Percentiles rank a stretch among this genome's conserved stretches.
Conservation (phyloP, 2,329 filamentous ascomycete genomes). For the Zymoseptoria tritici region DNA sequence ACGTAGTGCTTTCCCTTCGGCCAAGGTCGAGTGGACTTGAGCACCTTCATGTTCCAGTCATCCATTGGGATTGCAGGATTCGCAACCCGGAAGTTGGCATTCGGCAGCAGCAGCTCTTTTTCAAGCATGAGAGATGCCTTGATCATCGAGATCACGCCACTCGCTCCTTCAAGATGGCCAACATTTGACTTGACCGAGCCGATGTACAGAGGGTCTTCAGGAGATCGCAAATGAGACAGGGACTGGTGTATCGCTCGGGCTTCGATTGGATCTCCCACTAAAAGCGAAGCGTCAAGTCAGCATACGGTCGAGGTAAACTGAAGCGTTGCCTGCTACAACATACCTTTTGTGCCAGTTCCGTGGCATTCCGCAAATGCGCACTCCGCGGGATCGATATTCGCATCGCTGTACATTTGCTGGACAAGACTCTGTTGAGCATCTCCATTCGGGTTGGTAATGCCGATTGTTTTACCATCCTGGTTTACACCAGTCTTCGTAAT, state of each 20-base stretch:
- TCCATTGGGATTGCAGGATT: slow-evolving; percentile 25
- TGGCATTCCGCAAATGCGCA: slow-evolving; percentile 17
- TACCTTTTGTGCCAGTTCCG: slow-evolving; percentile 18
- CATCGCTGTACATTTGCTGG: slow-evolving; percentile 8
- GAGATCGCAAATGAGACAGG: neutral
- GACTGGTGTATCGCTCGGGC: slow-evolving; percentile 3
- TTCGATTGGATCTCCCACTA: slow-evolving; percentile 11
- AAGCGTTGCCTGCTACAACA: neutral
- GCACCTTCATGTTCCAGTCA: slow-evolving; percentile 10
- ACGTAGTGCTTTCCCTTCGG: slow-evolving; percentile 13
- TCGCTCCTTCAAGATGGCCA: slow-evolving; percentile 13
- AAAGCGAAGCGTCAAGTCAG: neutral
- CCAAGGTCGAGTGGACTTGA: slow-evolving; percentile 19
- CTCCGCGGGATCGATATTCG: slow-evolving; percentile 26
- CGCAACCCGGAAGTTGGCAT: slow-evolving; percentile 15
- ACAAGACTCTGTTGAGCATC: slow-evolving; percentile 2
- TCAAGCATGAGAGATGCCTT: slow-evolving; percentile 20
- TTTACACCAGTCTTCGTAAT: slow-evolving; percentile 30
- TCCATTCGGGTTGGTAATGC: slow-evolving; percentile 14
- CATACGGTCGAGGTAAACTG: too few relatives aligned
- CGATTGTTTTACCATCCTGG: slow-evolving; percentile 29
- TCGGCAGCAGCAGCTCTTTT: slow-evolving; percentile 20
- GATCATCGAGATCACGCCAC: slow-evolving; percentile 11
- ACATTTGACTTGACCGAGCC: slow-evolving; percentile 22
- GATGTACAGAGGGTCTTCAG: slow-evolving; percentile 8